Evolutionary conservation across 805 yeast species (phyloP).

Genomic region (Saccharomycopsis synnaedendra): DNA sequence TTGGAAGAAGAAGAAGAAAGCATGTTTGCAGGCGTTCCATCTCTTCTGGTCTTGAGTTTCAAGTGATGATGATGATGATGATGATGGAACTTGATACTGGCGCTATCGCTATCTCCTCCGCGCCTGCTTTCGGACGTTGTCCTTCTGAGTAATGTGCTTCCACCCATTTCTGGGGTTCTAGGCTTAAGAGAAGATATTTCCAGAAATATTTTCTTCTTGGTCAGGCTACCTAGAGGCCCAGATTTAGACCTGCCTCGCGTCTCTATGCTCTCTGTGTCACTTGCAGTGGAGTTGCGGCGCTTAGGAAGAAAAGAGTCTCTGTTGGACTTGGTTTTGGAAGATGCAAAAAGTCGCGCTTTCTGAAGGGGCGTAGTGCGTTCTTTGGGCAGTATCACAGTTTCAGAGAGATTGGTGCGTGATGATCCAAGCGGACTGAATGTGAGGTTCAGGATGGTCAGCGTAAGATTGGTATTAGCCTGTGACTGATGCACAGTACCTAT

Average conservation of each 20-base stretch:
- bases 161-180: not conserved
- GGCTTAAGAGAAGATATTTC: not conserved
- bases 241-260: not conserved
- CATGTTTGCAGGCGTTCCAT: slow-evolving; percentile 5
- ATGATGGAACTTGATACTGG: not conserved
- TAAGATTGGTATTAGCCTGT: not conserved
- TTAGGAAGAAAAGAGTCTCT: slow-evolving; percentile 6
- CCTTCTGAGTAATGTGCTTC: not conserved
- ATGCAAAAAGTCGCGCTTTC: slow-evolving; percentile 9
- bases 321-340: slow-evolving; percentile 1
- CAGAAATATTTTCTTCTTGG: slow-evolving; percentile 3
- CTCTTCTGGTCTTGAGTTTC: slow-evolving; percentile 5
- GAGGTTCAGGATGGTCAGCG: slow-evolving; percentile 11
- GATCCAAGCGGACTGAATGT: slow-evolving; percentile 14
- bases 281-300: not conserved
- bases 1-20: slow-evolving; percentile 25
- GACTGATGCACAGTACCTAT: not conserved
- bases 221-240: not conserved
- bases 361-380: slow-evolving; percentile 6
- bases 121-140: slow-evolving; percentile 8
- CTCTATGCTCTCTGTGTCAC: not conserved
- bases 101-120: not conserved
- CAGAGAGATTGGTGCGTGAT: slow-evolving; percentile 3
- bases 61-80: slow-evolving; percentile 16
- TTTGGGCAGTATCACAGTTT: not conserved